Conservation (phyloP, 306 rosid species). For the Luffa acutangula region DNA sequence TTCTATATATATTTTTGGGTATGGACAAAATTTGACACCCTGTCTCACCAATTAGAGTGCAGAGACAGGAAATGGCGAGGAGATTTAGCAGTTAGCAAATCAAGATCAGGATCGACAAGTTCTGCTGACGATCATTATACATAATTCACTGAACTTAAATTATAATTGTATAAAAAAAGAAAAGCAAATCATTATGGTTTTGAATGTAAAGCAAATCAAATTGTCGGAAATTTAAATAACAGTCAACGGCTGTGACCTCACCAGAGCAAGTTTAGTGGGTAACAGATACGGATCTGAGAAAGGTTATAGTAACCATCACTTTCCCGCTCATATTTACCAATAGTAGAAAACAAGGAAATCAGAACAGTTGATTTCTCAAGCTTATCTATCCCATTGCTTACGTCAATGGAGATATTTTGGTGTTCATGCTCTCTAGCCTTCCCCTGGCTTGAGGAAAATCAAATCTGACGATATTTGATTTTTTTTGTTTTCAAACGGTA, state of each 20-base stretch:
- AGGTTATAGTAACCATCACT: background rate
- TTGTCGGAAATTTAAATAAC: background rate
- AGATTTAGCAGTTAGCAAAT: background rate
- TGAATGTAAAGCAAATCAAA: background rate
- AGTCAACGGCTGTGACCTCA: background rate
- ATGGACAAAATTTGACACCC: background rate
- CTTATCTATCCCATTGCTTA: background rate
- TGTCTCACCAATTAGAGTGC: conserved; percentile 3
- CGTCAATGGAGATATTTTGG: background rate
- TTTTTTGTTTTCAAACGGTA: background rate
- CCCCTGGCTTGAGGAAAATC: background rate
- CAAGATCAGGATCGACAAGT: background rate
- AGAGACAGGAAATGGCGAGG: conserved; percentile 2
- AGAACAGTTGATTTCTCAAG: background rate
- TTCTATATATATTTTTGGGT: background rate
- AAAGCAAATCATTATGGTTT: background rate
- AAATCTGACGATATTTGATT: background rate
- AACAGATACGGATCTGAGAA: background rate
- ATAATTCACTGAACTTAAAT: background rate
- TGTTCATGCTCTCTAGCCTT: background rate
- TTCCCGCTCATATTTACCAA: background rate
- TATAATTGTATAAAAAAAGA: background rate
- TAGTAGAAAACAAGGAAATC: background rate
- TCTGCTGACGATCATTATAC: background rate
- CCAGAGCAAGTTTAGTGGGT: background rate